Conservation (phyloP, 208 protist genomes). For the Trypanosoma lewisi region DNA sequence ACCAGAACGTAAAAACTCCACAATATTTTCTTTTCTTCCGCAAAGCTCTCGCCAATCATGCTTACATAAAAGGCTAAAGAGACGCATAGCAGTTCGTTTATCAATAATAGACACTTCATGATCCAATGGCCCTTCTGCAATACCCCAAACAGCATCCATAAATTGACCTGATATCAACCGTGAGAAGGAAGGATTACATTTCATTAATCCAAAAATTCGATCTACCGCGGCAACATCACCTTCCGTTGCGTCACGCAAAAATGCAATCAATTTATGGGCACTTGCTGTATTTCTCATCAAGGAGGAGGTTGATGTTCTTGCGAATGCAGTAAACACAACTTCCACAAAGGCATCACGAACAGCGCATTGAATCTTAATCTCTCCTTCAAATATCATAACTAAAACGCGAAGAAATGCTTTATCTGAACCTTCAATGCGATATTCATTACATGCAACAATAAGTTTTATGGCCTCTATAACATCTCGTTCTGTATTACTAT, state of each 20-base stretch:
- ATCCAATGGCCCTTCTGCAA: conserved; percentile 76
- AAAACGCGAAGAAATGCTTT: conserved; percentile 74
- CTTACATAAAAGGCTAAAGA: conserved; percentile 84
- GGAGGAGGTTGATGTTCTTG: conserved; percentile 47
- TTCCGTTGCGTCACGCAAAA: conserved; percentile 68
- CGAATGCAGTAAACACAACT: conserved; percentile 79
- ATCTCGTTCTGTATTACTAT: conserved; percentile 85
- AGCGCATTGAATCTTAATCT: conserved; percentile 86
- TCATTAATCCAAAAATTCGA: conserved; percentile 75
- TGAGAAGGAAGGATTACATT: conserved; percentile 51
- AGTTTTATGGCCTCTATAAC: conserved; percentile 87
- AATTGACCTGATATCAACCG: conserved; percentile 67
- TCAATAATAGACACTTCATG: conserved; percentile 47
- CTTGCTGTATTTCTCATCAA: conserved; percentile 60
- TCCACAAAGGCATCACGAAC: conserved; percentile 87
- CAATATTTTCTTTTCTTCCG: conserved; percentile 63
- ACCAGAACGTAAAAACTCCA: conserved; percentile 58
- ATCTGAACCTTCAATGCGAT: conserved; percentile 64
- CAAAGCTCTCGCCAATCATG: conserved; percentile 70
- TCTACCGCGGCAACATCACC: conserved; percentile 86
- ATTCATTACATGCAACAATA: conserved; percentile 78
- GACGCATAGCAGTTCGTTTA: conserved; percentile 79
- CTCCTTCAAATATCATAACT: conserved; percentile 85
- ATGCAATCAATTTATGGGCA: conserved; percentile 73
- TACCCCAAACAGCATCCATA: conserved; percentile 84